Conservation (phyloP, 2,329 filamentous ascomycete species). For the Trichophyton schoenleinii region DNA sequence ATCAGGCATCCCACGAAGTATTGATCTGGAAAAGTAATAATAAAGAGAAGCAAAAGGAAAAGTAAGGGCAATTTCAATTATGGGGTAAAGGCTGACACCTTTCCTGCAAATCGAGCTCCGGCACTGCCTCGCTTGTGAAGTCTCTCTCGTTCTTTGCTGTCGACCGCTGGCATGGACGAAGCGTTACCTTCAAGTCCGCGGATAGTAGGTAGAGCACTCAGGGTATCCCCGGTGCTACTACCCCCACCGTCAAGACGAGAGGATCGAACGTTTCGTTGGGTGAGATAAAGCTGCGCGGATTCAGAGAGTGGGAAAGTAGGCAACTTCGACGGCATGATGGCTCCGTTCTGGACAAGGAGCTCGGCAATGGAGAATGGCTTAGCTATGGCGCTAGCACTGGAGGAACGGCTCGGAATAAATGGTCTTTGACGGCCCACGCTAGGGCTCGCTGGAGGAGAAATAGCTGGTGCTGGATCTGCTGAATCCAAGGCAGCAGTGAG, state of each 20-base stretch:
- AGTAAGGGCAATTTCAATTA: neutral
- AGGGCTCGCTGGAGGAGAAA: constrained; percentile 5
- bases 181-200: constrained; percentile 21
- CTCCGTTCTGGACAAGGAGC: constrained; percentile 83
- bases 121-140: constrained; percentile 70
- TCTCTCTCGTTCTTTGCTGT: constrained; percentile 50
- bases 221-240: constrained; percentile 39
- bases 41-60: neutral
- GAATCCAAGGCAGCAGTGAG: constrained; percentile 86
- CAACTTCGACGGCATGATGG: constrained; percentile 62
- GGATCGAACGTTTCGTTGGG: constrained; percentile 49
- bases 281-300: constrained; percentile 70
- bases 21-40: neutral
- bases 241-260: constrained; percentile 22
- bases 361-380: constrained; percentile 81
- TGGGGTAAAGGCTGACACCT: constrained; percentile 31
- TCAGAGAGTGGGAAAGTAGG: constrained; percentile 74
- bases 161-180: constrained; percentile 19
- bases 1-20: neutral
- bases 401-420: constrained; percentile 28
- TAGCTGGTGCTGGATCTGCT: constrained; percentile 74
- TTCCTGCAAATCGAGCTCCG: constrained; percentile 52
- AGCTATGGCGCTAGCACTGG: constrained; percentile 27
- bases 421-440: constrained; percentile 11
- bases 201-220: constrained; percentile 50